Evolutionary conservation across 352 stramenopile species (phyloP).

Genomic region (Pythium angustatum): DNA sequence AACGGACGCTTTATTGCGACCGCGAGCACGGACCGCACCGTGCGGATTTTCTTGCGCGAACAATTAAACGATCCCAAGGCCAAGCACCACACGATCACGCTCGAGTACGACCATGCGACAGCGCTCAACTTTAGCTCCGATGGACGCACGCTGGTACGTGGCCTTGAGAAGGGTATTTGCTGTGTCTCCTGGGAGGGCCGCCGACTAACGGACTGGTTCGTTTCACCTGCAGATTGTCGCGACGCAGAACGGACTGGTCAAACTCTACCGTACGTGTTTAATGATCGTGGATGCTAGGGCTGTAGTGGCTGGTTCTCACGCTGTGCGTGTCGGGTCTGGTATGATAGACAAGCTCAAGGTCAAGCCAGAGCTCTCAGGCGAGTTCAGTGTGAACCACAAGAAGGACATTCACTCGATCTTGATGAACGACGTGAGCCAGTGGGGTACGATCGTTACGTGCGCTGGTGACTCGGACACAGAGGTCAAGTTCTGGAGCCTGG

Average conservation of each 20-base stretch:
- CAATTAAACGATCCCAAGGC: slow-evolving; percentile 63
- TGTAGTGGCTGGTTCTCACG: no score
- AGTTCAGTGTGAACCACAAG: slow-evolving; percentile 70
- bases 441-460: slow-evolving; percentile 77
- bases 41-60: slow-evolving; percentile 70
- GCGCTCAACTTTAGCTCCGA: slow-evolving; percentile 78
- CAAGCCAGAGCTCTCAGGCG: slow-evolving; percentile 67
- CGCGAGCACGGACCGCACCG: slow-evolving; percentile 70
- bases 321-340: no score
- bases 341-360: slow-evolving; percentile 78
- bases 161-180: no score
- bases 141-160: slow-evolving; percentile 57
- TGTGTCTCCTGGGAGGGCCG: not conserved
- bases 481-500: slow-evolving; percentile 81
- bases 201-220: not conserved
- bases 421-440: slow-evolving; percentile 84
- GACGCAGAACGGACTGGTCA: slow-evolving; percentile 65
- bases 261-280: slow-evolving; percentile 66
- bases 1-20: slow-evolving; percentile 82
- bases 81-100: slow-evolving; percentile 61
- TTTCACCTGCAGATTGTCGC: slow-evolving; percentile 42
- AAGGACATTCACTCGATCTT: slow-evolving; percentile 77
- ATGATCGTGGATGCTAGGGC: not conserved
- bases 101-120: slow-evolving; percentile 80
- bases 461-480: slow-evolving; percentile 69